These are phyloP conservation scores for Calonectria naviculata DNA, from an alignment of 2,329 filamentous ascomycete species.

Conservation along the genomic window DNA sequence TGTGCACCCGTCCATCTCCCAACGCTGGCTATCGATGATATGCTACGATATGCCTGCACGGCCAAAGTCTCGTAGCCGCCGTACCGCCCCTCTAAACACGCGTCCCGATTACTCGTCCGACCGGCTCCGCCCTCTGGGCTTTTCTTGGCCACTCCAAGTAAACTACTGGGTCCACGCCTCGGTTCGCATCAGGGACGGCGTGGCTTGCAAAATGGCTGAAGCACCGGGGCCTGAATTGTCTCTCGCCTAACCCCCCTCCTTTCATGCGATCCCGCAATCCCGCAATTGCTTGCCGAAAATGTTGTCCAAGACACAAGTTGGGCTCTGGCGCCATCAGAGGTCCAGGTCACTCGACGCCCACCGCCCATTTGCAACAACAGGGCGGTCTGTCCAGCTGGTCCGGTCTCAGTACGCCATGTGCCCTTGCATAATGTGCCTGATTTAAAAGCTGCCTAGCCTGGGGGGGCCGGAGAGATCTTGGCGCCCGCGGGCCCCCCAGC, in stretches of 20 bases:
- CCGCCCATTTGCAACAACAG: not conserved
- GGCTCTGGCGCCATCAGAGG: not conserved
- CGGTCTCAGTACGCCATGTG: slow-evolving; percentile 24
- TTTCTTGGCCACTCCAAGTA: not conserved
- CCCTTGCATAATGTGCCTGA: slow-evolving; percentile 41
- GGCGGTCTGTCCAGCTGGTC: slow-evolving; percentile 35
- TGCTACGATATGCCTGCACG: not conserved
- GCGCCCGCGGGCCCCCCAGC: not conserved
- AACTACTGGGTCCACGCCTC: slow-evolving; percentile 8
- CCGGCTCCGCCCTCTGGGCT: not conserved
- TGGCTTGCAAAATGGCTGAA: not conserved
- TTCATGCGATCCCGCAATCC: not conserved
- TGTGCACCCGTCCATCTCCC: not conserved
- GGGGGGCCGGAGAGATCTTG: not conserved
- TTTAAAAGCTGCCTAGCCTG: slow-evolving; percentile 15
- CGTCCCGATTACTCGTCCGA: not conserved
- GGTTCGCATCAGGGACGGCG: not conserved
- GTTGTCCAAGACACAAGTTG: not conserved
- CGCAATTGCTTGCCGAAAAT: not conserved
- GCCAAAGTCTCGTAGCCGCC: slow-evolving; percentile 23
- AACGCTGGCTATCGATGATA: not conserved
- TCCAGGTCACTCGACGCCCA: slow-evolving; percentile 19
- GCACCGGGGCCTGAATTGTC: not conserved
- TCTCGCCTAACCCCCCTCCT: not conserved
- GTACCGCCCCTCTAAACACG: not conserved